phyloP scores from a whole-genome alignment of 176 grass and related monocot species.

The Zea mays region DNA sequence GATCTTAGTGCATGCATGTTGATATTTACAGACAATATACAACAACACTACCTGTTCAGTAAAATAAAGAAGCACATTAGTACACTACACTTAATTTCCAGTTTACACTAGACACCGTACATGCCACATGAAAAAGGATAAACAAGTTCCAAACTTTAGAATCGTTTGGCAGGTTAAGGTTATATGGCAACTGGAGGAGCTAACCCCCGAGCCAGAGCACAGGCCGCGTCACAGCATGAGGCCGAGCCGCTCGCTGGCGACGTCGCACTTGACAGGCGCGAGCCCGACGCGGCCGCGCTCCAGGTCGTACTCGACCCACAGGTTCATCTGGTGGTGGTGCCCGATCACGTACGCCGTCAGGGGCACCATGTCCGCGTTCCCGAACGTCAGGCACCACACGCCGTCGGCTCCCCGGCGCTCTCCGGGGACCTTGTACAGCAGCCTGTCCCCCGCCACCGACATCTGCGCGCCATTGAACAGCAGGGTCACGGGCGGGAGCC shows the following conservation, averaged over 20 bases:
- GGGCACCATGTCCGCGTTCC: conserved; percentile 85
- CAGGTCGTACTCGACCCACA: conserved; percentile 99
- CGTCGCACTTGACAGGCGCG: conserved; percentile 79
- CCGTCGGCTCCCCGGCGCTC: conserved; percentile 60
- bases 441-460: conserved; percentile 59
- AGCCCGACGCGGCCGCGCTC: conserved; percentile 87
- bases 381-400: conserved; percentile 95
- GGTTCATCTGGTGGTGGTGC: conserved; percentile 98
- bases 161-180: too few relatives aligned
- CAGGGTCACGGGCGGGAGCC: conserved; percentile 59
- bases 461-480: conserved; percentile 75
- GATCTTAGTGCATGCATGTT: too few relatives aligned
- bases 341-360: conserved; percentile 90
- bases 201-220: too few relatives aligned
- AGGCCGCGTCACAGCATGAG: conserved; percentile 51
- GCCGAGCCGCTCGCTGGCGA: conserved; percentile 80
- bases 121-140: too few relatives aligned
- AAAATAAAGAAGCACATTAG: too few relatives aligned
- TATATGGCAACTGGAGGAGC: too few relatives aligned
- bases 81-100: too few relatives aligned
- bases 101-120: too few relatives aligned
- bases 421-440: conserved; percentile 75
- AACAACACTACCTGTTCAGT: too few relatives aligned
- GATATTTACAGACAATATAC: too few relatives aligned
- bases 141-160: too few relatives aligned